Evolutionary conservation across 495 filamentous ascomycete species (phyloP), one percentile per base, ranked within the genome.

Genomic region (Xylaria cubensis): DNA sequence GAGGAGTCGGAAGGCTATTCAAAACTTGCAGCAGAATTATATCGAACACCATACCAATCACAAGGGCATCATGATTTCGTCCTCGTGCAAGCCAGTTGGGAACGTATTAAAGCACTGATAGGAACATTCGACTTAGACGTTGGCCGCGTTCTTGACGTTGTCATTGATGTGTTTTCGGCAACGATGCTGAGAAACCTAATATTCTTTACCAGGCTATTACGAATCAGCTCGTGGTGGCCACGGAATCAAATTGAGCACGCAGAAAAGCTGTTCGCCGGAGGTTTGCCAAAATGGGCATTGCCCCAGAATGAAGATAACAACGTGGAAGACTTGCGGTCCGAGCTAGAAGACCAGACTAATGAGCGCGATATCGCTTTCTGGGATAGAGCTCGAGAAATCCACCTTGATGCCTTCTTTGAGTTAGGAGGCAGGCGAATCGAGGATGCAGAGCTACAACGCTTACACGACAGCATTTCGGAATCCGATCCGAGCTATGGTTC

Each of bases 141-240:
- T 24, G 97, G 95, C 53, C 89, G 97, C 75, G 95, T 97, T 24
- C 86, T 99, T 3, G 97, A 99, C 82, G 92, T 98, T 32, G 93
- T 92, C 8, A 84, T 97, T 8, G 94, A 97, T 79, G 93, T 95
- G 21, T 95, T 94, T 71, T 94, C 94, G 4, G 91, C 92, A 42
- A 89, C 93, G 3, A 87, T 97, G 64, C 89, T 97, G 59, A 92
- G 93, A 72, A 91, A 97, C 69, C 94, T 91, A 77, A 88, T 92
- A 6, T 98, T 98, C 84, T 97, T 97, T 76, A 90, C 97, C 78
- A 97, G 95, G 79, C 88, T 98, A 34, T 84, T 98, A 19, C 89
- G 94, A 21, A 88, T 89, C 56, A 98, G 97, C 84, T 95, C 96
- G 21, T 99, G 96, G 96, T 99, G 97, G 97, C 97, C 97, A 3